Evolutionary conservation across 1,284 basidiomycete species (phyloP), one percentile per base, ranked within the genome.

Genomic region (Rhizopogon parksii): DNA sequence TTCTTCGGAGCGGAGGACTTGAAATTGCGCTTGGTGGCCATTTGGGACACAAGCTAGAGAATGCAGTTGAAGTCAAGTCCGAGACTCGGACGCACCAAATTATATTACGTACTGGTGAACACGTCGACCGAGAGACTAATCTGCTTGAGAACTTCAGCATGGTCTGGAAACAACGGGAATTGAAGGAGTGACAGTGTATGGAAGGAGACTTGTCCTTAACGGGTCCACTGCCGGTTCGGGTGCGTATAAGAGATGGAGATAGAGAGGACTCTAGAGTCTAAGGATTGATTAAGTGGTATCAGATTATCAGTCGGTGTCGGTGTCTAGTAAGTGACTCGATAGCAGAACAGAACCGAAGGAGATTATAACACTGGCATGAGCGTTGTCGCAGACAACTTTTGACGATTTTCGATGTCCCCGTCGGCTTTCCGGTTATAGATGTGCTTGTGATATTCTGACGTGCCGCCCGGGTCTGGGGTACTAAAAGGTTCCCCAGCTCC

Each of bases 11-110:
- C 60, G 43, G 72, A 69, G 25, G 69, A 60, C 38, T 63, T 68
- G 40, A 72, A 53, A 30, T 61, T 54, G 45, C 68, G 68, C 36
- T 65, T 55, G 53, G 64, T 68, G 42, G 67, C 54, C 70, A 72
- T 73, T 15, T 57, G 58, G 48, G 52, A 46, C 46, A 48, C 46
- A 21, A 53, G 30, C 64, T 63, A 17, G 8, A 15, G 21, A 46
- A 17, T 30, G 40, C 6, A 6, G 6, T 34, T 45, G 5, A 27
- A 6, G 2, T 47, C 1, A 47, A 9, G n/a, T 21, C 32, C 27
- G 4, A 32, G 27, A 32, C 30, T 11, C 9, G 30, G 7, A 8
- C 6, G 8, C 27, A 9, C 7, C 27, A 27, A 27, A 11, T 5
- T 32, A 32, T 11, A 30, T 25, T 32, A 59, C 57, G 36, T 35